Conservation (phyloP, 164 flowering plant species). For the Cinnamomum micranthum region DNA sequence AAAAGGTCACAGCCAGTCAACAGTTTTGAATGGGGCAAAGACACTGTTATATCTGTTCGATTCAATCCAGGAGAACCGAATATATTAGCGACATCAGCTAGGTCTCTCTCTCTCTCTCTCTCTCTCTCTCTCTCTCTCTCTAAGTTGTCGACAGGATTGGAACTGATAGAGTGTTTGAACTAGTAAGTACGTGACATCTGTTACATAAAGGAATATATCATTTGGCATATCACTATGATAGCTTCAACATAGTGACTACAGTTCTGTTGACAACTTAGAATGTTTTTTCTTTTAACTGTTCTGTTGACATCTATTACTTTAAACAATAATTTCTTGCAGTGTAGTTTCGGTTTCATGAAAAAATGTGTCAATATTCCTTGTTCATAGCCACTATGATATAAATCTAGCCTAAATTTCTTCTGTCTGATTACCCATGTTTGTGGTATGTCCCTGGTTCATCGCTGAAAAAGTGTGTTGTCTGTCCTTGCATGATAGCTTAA, state of each 20-base stretch:
- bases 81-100: constrained; percentile 75
- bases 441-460: neutral
- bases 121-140: neutral
- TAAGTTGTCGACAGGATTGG: neutral
- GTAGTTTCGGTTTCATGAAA: neutral
- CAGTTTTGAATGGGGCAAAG: constrained; percentile 80
- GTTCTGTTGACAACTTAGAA: too few species aligned
- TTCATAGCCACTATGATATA: neutral
- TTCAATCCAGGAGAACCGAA: constrained; percentile 92
- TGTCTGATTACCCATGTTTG: neutral
- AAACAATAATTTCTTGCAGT: neutral
- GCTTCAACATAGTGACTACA: neutral
- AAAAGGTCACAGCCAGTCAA: constrained; percentile 83
- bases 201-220: too few species aligned
- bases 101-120: constrained; percentile 45
- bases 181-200: too few species aligned
- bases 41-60: constrained; percentile 67
- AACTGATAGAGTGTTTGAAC: neutral
- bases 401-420: neutral
- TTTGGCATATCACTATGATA: neutral
- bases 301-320: too few species aligned
- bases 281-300: too few species aligned
- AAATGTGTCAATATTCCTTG: neutral
- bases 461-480: neutral
- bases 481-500: neutral